These are phyloP conservation scores for Daedaleopsis nitida DNA, from an alignment of 768 basidiomycete species.

Conservation along the genomic window DNA sequence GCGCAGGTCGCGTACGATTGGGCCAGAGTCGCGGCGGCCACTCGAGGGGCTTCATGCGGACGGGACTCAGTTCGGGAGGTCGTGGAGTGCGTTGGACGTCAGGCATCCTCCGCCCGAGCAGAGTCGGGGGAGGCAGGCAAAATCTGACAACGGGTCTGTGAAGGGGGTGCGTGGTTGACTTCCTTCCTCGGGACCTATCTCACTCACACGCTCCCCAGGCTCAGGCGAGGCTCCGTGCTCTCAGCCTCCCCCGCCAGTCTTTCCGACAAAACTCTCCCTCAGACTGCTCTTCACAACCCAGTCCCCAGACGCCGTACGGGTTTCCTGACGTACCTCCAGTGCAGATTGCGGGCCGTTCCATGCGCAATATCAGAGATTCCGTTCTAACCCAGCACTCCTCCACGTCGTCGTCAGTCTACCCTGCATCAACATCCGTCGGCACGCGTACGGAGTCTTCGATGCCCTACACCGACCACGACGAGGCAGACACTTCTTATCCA, in stretches of 20 bases:
- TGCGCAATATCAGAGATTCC: conserved; percentile 43
- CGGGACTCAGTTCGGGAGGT: conserved; percentile 5
- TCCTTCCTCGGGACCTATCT: neutral
- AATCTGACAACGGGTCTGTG: conserved; percentile 29
- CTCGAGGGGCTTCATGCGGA: conserved; percentile 6
- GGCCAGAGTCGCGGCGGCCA: conserved; percentile 2
- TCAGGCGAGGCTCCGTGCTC: conserved; percentile 36
- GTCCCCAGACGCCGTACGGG: conserved; percentile 28
- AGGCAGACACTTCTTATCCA: conserved; percentile 35
- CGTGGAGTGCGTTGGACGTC: conserved; percentile 19
- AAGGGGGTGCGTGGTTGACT: conserved; percentile 23
- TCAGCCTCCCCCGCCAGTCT: conserved; percentile 37
- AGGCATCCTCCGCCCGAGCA: conserved; percentile 14
- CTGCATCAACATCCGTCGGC: conserved; percentile 66
- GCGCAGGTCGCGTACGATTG: conserved; percentile 17
- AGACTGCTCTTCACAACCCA: conserved; percentile 31
- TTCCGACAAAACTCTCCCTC: conserved; percentile 30
- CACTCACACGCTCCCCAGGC: conserved; percentile 25
- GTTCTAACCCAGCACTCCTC: conserved; percentile 63
- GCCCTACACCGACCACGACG: conserved; percentile 54
- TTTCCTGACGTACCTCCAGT: conserved; percentile 14
- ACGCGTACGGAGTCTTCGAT: conserved; percentile 66
- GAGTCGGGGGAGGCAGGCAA: conserved; percentile 20
- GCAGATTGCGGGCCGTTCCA: conserved; percentile 21
- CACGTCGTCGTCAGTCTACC: conserved; percentile 78